Evolutionary conservation across 78 protist genomes (phyloP).

Genomic region (Dictyostelium discoideum): DNA sequence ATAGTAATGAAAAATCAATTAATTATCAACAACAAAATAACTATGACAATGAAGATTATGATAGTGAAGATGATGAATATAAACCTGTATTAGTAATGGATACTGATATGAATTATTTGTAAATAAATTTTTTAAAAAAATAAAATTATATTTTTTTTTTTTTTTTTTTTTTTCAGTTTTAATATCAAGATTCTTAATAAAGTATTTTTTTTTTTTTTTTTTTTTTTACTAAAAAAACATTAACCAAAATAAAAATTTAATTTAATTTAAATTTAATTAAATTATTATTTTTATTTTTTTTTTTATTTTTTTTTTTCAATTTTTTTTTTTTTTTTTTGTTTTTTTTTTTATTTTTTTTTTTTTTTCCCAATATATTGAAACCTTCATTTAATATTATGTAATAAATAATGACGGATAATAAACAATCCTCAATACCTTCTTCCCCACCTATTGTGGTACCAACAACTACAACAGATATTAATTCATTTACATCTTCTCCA

Average conservation of each 20-base stretch:
- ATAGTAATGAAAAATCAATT: not conserved
- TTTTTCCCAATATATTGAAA: not conserved
- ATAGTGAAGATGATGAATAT: not conserved
- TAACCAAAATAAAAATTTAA: too few species aligned
- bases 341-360: too few species aligned
- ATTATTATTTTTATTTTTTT: too few species aligned
- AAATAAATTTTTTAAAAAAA: not conserved
- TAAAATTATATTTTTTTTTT: too few species aligned
- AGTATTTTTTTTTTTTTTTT: too few species aligned
- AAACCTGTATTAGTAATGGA: slow-evolving; percentile 1
- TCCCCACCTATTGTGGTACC: not conserved
- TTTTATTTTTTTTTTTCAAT: too few species aligned
- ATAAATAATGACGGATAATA: not conserved
- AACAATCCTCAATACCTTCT: slow-evolving; percentile 26
- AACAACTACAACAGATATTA: not conserved
- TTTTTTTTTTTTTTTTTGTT: too few species aligned
- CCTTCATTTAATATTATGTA: slow-evolving; percentile 1
- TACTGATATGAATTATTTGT: slow-evolving; percentile 2
- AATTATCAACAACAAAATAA: not conserved
- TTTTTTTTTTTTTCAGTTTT: too few species aligned
- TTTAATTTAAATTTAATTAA: too few species aligned
- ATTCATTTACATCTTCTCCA: slow-evolving; percentile 20
- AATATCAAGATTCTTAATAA: too few species aligned
- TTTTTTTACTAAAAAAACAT: not conserved
- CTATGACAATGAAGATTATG: not conserved